Conservation (phyloP, 179 eudicot genomes). For the Amaranthus tricolor region DNA sequence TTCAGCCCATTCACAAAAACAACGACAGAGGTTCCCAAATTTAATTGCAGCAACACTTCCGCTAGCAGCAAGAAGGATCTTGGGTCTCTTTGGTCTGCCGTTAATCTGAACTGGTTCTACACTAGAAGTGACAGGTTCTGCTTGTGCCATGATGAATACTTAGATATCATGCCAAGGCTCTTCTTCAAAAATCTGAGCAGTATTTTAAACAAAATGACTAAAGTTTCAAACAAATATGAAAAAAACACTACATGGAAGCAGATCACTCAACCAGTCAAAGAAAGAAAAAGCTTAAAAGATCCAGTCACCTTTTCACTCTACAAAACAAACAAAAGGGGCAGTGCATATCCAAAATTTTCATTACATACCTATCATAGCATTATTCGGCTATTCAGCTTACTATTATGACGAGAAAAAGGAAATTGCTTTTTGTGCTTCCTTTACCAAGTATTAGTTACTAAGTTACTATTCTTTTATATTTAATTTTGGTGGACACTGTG, state of each 20-base stretch:
- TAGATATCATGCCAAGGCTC: not conserved
- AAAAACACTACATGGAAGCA: not conserved
- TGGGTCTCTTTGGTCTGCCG: constrained; percentile 55
- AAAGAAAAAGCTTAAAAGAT: not conserved
- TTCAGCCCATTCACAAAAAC: constrained; percentile 96
- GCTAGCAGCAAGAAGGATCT: constrained; percentile 89
- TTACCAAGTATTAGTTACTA: not conserved
- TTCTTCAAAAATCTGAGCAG: not conserved
- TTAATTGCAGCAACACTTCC: constrained; percentile 98
- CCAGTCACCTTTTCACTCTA: not conserved
- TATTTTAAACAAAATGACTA: not conserved
- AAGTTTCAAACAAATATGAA: not conserved
- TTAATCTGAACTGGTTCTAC: constrained; percentile 37
- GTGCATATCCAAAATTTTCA: not conserved
- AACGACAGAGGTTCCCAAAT: constrained; percentile 77
- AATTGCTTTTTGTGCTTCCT: not conserved
- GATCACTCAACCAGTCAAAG: not conserved
- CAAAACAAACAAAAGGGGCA: not conserved
- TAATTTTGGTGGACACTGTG: not conserved
- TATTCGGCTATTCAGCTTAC: not conserved
- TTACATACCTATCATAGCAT: not conserved
- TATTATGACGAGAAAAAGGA: not conserved
- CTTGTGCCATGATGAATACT: constrained; percentile 37
- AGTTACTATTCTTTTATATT: not conserved
- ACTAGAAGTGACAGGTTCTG: constrained; percentile 26